Conservation (phyloP, 306 rosid genomes). For the Lathyrus aphaca region DNA sequence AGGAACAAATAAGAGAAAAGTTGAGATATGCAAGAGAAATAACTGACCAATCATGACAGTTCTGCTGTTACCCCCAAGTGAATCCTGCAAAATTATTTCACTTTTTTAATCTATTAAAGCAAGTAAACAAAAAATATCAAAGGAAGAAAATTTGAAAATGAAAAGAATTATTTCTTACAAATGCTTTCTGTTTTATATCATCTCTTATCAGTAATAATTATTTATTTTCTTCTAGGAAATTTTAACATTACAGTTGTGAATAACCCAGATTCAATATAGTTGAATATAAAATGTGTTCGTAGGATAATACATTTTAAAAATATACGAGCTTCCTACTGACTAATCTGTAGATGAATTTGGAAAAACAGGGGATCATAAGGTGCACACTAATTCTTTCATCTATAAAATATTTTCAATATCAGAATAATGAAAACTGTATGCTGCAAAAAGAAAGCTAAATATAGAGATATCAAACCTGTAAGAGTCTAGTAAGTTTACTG, state of each 20-base stretch:
- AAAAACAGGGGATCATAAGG: slow-evolving; percentile 17
- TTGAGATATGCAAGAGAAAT: slow-evolving; percentile 8
- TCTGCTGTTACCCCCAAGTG: slow-evolving; percentile 99
- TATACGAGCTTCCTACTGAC: slow-evolving; percentile 17
- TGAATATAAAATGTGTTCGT: slow-evolving; percentile 26
- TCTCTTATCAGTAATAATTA: slow-evolving; percentile 26
- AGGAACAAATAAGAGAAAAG: background rate
- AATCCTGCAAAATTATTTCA: slow-evolving; percentile 77
- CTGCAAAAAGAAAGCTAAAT: slow-evolving; percentile 25
- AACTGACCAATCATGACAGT: slow-evolving; percentile 95
- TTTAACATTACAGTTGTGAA: slow-evolving; percentile 29
- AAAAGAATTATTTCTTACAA: slow-evolving; percentile 8
- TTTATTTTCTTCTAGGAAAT: slow-evolving; percentile 25
- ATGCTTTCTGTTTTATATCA: slow-evolving; percentile 29
- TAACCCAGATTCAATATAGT: slow-evolving; percentile 20
- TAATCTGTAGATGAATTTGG: slow-evolving; percentile 10
- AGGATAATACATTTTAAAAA: slow-evolving; percentile 19
- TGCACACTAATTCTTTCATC: slow-evolving; percentile 28
- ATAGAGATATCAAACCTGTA: slow-evolving; percentile 70
- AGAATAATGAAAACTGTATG: slow-evolving; percentile 33
- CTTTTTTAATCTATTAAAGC: slow-evolving; percentile 29
- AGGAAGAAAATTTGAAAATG: slow-evolving; percentile 5
- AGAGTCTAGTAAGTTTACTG: slow-evolving; percentile 96
- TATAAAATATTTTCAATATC: slow-evolving; percentile 8
- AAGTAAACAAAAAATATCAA: slow-evolving; percentile 3